These are phyloP conservation scores for Termitomyces sp. DNA, from an alignment of 768 basidiomycete species.

Conservation along the genomic window DNA sequence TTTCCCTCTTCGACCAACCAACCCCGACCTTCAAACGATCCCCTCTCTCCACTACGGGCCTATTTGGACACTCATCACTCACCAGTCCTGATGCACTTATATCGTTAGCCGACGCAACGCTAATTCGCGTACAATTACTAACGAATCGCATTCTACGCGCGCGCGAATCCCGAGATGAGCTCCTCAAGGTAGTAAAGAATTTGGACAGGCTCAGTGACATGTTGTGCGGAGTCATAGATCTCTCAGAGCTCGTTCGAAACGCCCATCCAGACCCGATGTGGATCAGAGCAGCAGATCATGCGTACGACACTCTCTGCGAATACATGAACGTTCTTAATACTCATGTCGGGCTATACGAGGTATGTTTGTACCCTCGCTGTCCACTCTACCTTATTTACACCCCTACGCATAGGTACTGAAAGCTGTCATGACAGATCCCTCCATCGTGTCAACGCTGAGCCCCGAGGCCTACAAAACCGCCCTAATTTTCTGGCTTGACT, in stretches of 20 bases:
- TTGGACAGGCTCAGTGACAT: constrained; percentile 95
- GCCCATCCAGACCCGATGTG: constrained; percentile 86
- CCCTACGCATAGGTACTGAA: constrained; percentile 56
- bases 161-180: constrained; percentile 66
- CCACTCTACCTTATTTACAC: constrained; percentile 15
- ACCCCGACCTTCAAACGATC: constrained; percentile 32
- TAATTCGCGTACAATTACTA: constrained; percentile 74
- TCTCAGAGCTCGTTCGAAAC: constrained; percentile 91
- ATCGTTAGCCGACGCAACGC: constrained; percentile 73
- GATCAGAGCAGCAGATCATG: constrained; percentile 80
- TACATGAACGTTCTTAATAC: constrained; percentile 99
- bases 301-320: constrained; percentile 90
- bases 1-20: constrained; percentile 72
- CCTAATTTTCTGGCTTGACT: constrained; percentile 92
- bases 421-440: constrained; percentile 63
- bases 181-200: constrained; percentile 90
- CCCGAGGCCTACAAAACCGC: constrained; percentile 85
- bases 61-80: constrained; percentile 80
- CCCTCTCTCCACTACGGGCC: constrained; percentile 60
- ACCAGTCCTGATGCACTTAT: constrained; percentile 66
- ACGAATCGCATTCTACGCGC: constrained; percentile 82
- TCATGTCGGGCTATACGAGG: constrained; percentile 85
- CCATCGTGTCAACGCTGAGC: constrained; percentile 60
- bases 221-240: constrained; percentile 93
- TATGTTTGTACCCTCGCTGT: constrained; percentile 34